Evolutionary conservation across 495 filamentous ascomycete species (phyloP).

Genomic region (Lasiosphaeria hispida): DNA sequence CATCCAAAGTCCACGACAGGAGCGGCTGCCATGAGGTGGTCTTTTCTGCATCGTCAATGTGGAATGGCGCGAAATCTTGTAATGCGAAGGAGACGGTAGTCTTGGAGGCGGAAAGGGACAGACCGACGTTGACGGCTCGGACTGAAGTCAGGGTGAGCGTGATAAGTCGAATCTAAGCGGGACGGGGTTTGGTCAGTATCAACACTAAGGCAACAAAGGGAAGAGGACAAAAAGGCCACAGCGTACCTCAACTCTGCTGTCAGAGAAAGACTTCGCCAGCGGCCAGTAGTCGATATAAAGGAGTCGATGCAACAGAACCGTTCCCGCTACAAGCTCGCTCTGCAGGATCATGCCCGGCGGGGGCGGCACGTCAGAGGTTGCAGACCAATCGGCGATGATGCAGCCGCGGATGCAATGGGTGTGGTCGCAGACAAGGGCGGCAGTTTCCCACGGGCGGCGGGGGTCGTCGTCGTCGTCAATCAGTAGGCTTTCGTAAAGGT

Average conservation of each 20-base stretch:
- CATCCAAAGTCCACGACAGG: slow-evolving; percentile 4
- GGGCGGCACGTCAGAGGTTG: neutral
- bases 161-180: slow-evolving; percentile 6
- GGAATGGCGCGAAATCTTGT: neutral
- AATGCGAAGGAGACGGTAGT: slow-evolving; percentile 3
- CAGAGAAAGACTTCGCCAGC: slow-evolving; percentile 1
- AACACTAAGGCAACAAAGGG: neutral
- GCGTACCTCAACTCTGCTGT: slow-evolving; percentile 7
- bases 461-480: slow-evolving; percentile 2
- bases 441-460: slow-evolving; percentile 4
- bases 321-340: slow-evolving; percentile 7
- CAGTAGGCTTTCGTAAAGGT: neutral
- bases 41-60: slow-evolving; percentile 2
- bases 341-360: neutral
- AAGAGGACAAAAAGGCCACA: neutral
- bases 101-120: slow-evolving; percentile 1
- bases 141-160: slow-evolving; percentile 1
- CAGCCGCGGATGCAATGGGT: slow-evolving; percentile 10
- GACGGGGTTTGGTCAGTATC: slow-evolving; percentile 2
- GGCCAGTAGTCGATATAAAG: slow-evolving; percentile 8
- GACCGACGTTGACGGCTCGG: slow-evolving; percentile 9
- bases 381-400: slow-evolving; percentile 8
- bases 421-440: slow-evolving; percentile 6
- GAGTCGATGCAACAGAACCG: slow-evolving; percentile 2
- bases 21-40: slow-evolving; percentile 9